Conservation (phyloP, 2,329 filamentous ascomycete genomes). For the Aspergillus sp. region DNA sequence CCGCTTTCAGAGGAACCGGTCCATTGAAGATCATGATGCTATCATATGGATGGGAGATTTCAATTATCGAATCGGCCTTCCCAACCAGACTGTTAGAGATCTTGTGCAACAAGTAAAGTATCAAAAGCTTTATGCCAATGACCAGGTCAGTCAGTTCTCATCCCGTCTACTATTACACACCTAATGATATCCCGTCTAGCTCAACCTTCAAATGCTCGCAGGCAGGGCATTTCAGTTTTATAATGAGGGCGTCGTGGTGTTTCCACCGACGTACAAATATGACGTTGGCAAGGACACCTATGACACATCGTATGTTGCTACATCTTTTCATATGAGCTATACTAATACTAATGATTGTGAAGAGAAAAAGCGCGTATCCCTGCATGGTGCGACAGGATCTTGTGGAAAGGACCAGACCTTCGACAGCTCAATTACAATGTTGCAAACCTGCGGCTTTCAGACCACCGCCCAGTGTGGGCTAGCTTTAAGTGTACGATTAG, state of each 20-base stretch:
- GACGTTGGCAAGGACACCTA: conserved; percentile 87
- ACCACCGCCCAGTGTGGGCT: conserved; percentile 94
- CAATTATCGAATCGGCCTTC: conserved; percentile 93
- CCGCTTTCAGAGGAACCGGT: conserved; percentile 85
- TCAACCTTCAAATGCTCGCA: conserved; percentile 96
- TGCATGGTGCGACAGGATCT: conserved; percentile 93
- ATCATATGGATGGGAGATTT: conserved; percentile 98
- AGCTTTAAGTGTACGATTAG: conserved; percentile 83
- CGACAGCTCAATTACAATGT: conserved; percentile 81
- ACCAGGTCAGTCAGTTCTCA: conserved; percentile 67
- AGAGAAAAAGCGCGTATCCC: conserved; percentile 92
- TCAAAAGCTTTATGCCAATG: conserved; percentile 83
- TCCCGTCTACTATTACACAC: conserved; percentile 5
- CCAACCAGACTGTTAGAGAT: conserved; percentile 74
- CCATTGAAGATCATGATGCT: conserved; percentile 88
- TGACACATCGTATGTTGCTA: conserved; percentile 75
- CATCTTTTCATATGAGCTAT: background rate
- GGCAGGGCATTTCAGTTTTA: conserved; percentile 90
- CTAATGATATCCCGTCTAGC: conserved; percentile 49
- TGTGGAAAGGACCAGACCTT: conserved; percentile 83
- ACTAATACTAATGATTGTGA: background rate
- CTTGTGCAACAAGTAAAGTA: conserved; percentile 75
- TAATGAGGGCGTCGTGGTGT: conserved; percentile 84
- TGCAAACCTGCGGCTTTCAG: conserved; percentile 84
- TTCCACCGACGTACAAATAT: conserved; percentile 94